A percentile compares a stretch with the other conserved stretches of the same genome.
phyloP scores from a whole-genome alignment of 179 eudicot genomes.

The Heliamphora pulchella region DNA sequence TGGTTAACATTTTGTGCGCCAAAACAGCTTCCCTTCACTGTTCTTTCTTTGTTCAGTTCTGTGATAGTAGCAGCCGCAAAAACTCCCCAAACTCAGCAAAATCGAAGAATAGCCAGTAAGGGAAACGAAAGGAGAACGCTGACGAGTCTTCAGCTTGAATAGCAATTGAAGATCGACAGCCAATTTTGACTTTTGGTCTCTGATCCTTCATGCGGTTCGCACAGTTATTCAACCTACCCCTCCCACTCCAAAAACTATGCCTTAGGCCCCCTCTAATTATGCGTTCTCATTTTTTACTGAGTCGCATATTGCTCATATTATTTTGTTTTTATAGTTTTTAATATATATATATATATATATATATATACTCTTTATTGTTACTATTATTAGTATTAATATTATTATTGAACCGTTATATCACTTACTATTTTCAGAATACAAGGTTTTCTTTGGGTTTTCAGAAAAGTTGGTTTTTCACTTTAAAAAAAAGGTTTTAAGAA shows the following conservation, averaged over 20 bases:
- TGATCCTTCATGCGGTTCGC: slow-evolving; percentile 16
- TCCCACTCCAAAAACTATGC: neutral
- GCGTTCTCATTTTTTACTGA: too few relatives aligned
- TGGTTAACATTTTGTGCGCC: neutral
- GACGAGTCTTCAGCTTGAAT: slow-evolving; percentile 4
- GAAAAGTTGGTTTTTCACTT: too few relatives aligned
- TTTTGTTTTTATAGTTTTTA: too few relatives aligned
- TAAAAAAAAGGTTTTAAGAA: too few relatives aligned
- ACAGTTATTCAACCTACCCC: slow-evolving; percentile 11
- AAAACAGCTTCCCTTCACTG: neutral
- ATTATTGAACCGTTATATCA: too few relatives aligned
- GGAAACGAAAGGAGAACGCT: neutral
- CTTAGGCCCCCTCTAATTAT: too few relatives aligned
- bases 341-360: too few relatives aligned
- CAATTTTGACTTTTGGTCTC: slow-evolving; percentile 21
- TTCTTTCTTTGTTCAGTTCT: neutral
- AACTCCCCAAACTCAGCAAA: neutral
- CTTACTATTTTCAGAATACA: too few relatives aligned
- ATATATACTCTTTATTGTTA: too few relatives aligned
- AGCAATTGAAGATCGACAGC: slow-evolving; percentile 10
- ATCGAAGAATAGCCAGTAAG: neutral
- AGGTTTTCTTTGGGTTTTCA: too few relatives aligned
- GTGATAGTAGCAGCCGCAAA: neutral
- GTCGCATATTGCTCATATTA: too few relatives aligned
- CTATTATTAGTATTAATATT: too few relatives aligned